Evolutionary conservation across 1,139 yeast genomes (phyloP).

Genomic region (Suhomyces ambrosiae): DNA sequence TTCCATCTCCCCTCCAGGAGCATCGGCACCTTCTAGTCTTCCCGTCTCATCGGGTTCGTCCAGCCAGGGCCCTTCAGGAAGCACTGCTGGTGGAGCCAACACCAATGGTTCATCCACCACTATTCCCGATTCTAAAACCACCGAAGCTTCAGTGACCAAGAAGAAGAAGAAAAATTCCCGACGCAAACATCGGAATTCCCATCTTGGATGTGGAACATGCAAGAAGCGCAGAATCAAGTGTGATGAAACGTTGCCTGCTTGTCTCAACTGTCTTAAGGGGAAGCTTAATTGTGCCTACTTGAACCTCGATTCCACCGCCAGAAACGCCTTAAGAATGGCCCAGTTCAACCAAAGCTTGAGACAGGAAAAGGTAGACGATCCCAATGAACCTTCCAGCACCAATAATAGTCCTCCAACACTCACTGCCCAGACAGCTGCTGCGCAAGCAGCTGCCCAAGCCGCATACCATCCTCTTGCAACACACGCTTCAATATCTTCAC

Average conservation of each 20-base stretch:
- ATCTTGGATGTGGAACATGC: constrained; percentile 66
- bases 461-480: constrained; percentile 4
- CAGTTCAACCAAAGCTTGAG: constrained; percentile 50
- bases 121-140: constrained; percentile 12
- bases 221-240: constrained; percentile 68
- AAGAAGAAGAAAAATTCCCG: constrained; percentile 50
- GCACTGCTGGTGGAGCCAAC: constrained; percentile 13
- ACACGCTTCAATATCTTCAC: constrained; percentile 11
- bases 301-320: constrained; percentile 51
- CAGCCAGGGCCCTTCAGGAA: constrained; percentile 3
- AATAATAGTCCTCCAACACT: constrained; percentile 10
- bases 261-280: constrained; percentile 62
- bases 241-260: constrained; percentile 64
- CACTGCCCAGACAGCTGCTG: constrained; percentile 6
- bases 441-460: constrained; percentile 8
- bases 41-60: too few relatives aligned
- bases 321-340: constrained; percentile 54
- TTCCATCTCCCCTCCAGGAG: constrained; percentile 1
- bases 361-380: constrained; percentile 28
- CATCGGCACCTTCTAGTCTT: not conserved
- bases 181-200: constrained; percentile 65
- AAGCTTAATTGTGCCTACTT: constrained; percentile 58
- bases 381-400: constrained; percentile 7
- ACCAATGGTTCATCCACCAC: constrained; percentile 13
- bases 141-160: constrained; percentile 13